Conservation (phyloP, 257 asterid genomes). For the Cordia subcordata region DNA sequence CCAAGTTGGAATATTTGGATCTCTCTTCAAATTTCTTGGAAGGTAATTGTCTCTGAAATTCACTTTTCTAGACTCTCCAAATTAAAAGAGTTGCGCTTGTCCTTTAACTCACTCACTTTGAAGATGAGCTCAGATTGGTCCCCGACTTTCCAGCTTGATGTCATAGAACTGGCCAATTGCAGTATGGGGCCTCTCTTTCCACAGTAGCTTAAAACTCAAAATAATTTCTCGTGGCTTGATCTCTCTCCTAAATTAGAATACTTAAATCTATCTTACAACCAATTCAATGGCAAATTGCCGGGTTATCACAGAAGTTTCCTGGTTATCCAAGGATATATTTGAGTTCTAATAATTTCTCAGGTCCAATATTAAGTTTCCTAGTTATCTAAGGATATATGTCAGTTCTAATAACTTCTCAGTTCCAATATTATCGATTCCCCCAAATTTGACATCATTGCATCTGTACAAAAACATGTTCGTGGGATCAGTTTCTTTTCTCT, state of each 20-base stretch:
- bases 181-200: constrained; percentile 25
- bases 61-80: too few relatives aligned
- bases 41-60: too few relatives aligned
- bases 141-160: constrained; percentile 18
- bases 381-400: too few relatives aligned
- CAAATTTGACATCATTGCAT: neutral
- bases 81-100: constrained; percentile 9
- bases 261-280: constrained; percentile 18
- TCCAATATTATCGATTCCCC: constrained; percentile 11
- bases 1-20: constrained; percentile 3
- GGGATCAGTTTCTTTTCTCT: constrained; percentile 17
- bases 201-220: constrained; percentile 23
- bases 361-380: too few relatives aligned
- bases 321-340: constrained; percentile 2
- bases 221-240: constrained; percentile 3
- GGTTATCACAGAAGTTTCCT: constrained; percentile 1
- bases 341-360: constrained; percentile 20
- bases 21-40: constrained; percentile 12
- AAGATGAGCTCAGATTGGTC: constrained; percentile 20
- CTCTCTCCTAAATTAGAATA: neutral
- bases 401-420: constrained; percentile 22
- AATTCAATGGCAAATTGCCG: constrained; percentile 15
- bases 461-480: constrained; percentile 19
- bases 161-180: constrained; percentile 9
- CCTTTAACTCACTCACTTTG: constrained; percentile 15